phyloP scores from a whole-genome alignment of 73 alveolate species.

The Tetrahymena elliotti region DNA sequence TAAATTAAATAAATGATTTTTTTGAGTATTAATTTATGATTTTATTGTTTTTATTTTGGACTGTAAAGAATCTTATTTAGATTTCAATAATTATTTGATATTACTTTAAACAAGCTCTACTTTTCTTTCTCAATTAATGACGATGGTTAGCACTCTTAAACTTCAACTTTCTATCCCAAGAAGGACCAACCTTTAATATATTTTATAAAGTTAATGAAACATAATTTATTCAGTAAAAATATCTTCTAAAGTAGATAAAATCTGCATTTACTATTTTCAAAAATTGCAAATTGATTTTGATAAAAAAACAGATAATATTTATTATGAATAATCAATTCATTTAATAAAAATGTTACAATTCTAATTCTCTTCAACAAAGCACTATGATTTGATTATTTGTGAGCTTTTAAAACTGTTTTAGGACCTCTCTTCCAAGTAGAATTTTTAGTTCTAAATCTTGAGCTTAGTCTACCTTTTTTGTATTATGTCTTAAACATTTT shows the following conservation, averaged over 20 bases:
- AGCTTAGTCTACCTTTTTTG: not conserved
- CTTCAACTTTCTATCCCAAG: not conserved
- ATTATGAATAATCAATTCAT: no score
- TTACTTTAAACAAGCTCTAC: not conserved
- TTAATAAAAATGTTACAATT: not conserved
- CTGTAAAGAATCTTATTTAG: not conserved
- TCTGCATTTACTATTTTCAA: not conserved
- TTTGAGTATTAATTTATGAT: not conserved
- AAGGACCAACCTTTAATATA: not conserved
- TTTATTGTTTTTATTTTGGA: not conserved
- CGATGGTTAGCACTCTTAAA: not conserved
- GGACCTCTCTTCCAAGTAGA: slow-evolving; percentile 2
- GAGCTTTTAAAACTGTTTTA: not conserved
- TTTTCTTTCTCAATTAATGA: not conserved
- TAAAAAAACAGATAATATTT: no score
- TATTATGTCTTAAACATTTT: not conserved
- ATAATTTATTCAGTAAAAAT: no score
- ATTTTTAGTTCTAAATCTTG: not conserved
- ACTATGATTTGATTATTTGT: not conserved
- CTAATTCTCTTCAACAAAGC: not conserved
- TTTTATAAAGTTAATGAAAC: not conserved
- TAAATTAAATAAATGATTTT: not conserved
- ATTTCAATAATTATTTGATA: not conserved
- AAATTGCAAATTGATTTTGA: not conserved
- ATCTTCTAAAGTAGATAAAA: not conserved